phyloP scores from a whole-genome alignment of 2,329 filamentous ascomycete genomes.

The Apiospora pterosperma region DNA sequence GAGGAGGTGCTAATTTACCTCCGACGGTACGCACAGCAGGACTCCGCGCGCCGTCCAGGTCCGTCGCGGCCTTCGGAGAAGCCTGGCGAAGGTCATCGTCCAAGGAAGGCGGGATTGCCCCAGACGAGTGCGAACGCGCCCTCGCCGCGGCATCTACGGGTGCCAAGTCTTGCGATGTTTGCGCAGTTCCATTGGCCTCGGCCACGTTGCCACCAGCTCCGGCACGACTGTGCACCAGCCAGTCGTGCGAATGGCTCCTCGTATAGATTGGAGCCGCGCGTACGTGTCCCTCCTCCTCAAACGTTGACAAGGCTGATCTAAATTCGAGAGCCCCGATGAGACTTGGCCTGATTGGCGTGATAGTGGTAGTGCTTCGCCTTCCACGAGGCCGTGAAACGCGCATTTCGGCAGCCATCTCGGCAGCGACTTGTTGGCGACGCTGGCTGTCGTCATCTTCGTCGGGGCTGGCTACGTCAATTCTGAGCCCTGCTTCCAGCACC shows the following conservation, averaged over 20 bases:
- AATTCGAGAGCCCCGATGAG: slow-evolving; percentile 93
- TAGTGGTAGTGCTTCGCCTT: slow-evolving; percentile 65
- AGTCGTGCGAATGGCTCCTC: slow-evolving; percentile 68
- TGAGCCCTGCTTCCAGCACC: slow-evolving; percentile 40
- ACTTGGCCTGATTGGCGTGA: slow-evolving; percentile 87
- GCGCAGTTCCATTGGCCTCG: neutral
- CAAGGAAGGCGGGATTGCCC: slow-evolving; percentile 33
- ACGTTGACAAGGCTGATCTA: slow-evolving; percentile 79
- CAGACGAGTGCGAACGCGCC: slow-evolving; percentile 45
- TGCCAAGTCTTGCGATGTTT: neutral
- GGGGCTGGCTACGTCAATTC: slow-evolving; percentile 48
- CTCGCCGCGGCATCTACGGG: slow-evolving; percentile 18
- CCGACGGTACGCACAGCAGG: slow-evolving; percentile 22
- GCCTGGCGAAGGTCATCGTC: slow-evolving; percentile 40
- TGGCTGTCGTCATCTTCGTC: slow-evolving; percentile 54
- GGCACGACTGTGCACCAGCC: slow-evolving; percentile 9
- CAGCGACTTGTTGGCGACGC: slow-evolving; percentile 56
- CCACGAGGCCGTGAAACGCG: slow-evolving; percentile 69
- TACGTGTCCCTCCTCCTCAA: slow-evolving; percentile 78
- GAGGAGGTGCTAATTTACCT: slow-evolving; percentile 30
- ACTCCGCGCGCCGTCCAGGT: slow-evolving; percentile 16
- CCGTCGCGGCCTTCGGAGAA: slow-evolving; percentile 32
- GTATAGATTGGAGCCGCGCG: slow-evolving; percentile 66
- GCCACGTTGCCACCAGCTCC: neutral
- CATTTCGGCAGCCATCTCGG: slow-evolving; percentile 92